Evolutionary conservation across 2,329 filamentous ascomycete genomes (phyloP).

Genomic region (Leptographium procerum): DNA sequence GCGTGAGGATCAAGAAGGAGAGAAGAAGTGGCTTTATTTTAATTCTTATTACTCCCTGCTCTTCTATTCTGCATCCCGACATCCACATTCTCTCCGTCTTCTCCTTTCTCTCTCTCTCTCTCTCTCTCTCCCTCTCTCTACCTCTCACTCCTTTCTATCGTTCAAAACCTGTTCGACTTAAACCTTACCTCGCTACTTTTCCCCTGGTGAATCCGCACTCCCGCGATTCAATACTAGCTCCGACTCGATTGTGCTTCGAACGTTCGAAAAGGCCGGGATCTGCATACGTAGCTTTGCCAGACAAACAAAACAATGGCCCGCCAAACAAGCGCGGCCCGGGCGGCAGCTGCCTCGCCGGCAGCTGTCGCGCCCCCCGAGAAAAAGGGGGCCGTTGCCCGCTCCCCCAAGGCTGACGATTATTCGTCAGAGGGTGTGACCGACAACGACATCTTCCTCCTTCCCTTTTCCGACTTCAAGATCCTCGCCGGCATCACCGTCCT

Average conservation of each 20-base stretch:
- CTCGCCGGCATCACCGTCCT: constrained; percentile 62
- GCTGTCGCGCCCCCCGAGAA: constrained; percentile 17
- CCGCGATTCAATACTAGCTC: neutral
- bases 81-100: neutral
- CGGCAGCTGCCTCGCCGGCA: neutral
- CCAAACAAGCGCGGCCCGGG: neutral
- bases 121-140: neutral
- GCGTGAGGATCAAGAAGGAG: neutral
- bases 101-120: neutral
- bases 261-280: neutral
- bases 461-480: constrained; percentile 70
- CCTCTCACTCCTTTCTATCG: neutral
- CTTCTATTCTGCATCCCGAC: neutral
- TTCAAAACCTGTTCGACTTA: neutral
- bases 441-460: constrained; percentile 84
- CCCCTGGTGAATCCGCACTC: no score
- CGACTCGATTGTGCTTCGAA: neutral
- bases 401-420: constrained; percentile 40
- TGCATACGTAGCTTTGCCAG: neutral
- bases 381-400: neutral
- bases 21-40: neutral
- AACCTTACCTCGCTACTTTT: no score
- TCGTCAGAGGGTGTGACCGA: constrained; percentile 71
- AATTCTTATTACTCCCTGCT: no score
- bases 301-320: neutral